Conservation (phyloP, 2,329 filamentous ascomycete genomes). For the Hypoxylon sp. region DNA sequence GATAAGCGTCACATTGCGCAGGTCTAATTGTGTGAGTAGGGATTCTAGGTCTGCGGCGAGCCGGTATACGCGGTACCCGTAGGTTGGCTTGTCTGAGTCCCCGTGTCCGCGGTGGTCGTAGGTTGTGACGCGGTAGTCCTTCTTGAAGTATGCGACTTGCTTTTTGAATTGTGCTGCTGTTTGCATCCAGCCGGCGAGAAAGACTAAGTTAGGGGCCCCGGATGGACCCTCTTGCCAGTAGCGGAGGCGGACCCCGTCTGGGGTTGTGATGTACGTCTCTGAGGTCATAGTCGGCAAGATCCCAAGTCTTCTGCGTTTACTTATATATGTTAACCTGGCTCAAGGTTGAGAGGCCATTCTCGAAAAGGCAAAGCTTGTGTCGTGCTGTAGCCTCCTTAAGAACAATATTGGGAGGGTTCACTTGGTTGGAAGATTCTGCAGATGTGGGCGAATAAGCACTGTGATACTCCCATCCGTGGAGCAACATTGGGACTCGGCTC, state of each 20-base stretch:
- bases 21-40: conserved; percentile 49
- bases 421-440: background rate
- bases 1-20: conserved; percentile 50
- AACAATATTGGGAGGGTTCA: background rate
- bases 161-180: conserved; percentile 52
- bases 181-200: conserved; percentile 53
- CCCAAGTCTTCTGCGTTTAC: background rate
- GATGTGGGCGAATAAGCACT: background rate
- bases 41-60: conserved; percentile 51
- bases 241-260: conserved; percentile 49
- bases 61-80: conserved; percentile 50
- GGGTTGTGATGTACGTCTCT: conserved; percentile 32
- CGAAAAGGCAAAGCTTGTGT: background rate
- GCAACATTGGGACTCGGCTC: background rate
- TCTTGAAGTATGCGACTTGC: conserved; percentile 49
- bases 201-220: conserved; percentile 48
- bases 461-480: background rate
- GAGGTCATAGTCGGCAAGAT: conserved; percentile 11
- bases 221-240: conserved; percentile 49
- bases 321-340: too few species aligned
- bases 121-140: conserved; percentile 51
- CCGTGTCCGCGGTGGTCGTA: conserved; percentile 54
- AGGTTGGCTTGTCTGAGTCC: conserved; percentile 52
- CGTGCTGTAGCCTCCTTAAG: too few species aligned
- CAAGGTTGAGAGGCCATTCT: background rate